Evolutionary conservation across 2,329 filamentous ascomycete species (phyloP).

Genomic region (Trichophyton mentagrophytes): DNA sequence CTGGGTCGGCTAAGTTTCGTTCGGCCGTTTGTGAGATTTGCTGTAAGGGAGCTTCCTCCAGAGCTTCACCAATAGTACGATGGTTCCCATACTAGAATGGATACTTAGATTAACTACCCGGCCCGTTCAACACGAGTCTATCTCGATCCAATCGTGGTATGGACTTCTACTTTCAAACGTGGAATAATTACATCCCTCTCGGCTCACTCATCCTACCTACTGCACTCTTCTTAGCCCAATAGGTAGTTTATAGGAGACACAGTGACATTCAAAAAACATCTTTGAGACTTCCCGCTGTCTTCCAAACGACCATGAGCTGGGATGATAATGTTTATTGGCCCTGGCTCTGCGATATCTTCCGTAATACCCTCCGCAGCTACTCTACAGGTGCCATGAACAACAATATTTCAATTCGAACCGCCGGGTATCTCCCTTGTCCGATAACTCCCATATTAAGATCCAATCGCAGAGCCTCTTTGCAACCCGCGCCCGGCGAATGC

Average conservation of each 20-base stretch:
- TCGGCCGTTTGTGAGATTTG: background rate
- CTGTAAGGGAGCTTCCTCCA: background rate
- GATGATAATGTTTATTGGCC: conserved; percentile 5
- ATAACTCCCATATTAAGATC: background rate
- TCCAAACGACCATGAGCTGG: background rate
- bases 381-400: background rate
- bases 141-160: background rate
- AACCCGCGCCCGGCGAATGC: background rate
- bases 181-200: too few species aligned
- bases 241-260: background rate
- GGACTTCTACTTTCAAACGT: too few species aligned
- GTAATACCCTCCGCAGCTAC: background rate
- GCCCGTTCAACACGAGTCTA: background rate
- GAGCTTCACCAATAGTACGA: background rate
- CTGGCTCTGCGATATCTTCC: conserved; percentile 1
- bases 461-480: background rate
- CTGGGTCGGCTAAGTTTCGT: background rate
- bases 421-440: background rate
- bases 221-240: background rate
- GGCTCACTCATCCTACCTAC: background rate
- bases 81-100: background rate
- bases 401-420: background rate
- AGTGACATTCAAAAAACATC: background rate
- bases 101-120: background rate
- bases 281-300: background rate